phyloP scores from a whole-genome alignment of 2,329 filamentous ascomycete species.

The Teratosphaeriaceae sp. region DNA sequence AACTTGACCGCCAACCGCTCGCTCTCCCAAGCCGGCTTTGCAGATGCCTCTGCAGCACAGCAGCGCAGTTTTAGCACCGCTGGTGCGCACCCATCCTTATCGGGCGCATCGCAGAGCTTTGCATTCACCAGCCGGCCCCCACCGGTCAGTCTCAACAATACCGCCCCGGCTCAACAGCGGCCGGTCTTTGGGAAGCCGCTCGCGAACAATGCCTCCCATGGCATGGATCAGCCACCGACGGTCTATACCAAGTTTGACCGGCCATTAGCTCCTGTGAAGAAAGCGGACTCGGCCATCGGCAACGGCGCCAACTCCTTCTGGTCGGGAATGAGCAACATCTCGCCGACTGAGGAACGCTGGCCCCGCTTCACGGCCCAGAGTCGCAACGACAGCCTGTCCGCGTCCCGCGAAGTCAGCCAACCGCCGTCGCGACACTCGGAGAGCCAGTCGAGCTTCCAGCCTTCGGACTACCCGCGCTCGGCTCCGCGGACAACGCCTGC shows the following conservation, averaged over 20 bases:
- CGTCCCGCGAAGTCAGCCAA: slow-evolving; percentile 50
- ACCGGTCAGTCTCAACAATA: slow-evolving; percentile 11
- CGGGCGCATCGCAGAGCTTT: not conserved
- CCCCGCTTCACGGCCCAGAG: slow-evolving; percentile 37
- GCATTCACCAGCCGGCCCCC: not conserved
- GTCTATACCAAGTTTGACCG: slow-evolving; percentile 31
- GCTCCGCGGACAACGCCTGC: slow-evolving; percentile 16
- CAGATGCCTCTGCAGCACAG: slow-evolving; percentile 23
- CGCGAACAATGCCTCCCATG: slow-evolving; percentile 13
- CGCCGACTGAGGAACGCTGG: slow-evolving; percentile 37
- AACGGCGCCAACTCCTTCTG: slow-evolving; percentile 7
- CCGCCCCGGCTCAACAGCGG: slow-evolving; percentile 20
- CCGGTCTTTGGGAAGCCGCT: slow-evolving; percentile 18
- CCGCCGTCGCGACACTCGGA: slow-evolving; percentile 50
- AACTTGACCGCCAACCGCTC: slow-evolving; percentile 15
- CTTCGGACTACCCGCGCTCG: slow-evolving; percentile 13
- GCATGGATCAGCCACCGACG: slow-evolving; percentile 21
- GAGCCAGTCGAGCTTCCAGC: slow-evolving; percentile 25
- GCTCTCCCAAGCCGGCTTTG: slow-evolving; percentile 29
- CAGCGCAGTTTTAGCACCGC: slow-evolving; percentile 3
- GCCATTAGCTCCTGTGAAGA: slow-evolving; percentile 20
- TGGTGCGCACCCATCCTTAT: not conserved
- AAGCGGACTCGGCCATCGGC: slow-evolving; percentile 18
- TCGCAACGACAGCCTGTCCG: slow-evolving; percentile 38
- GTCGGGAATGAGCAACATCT: slow-evolving; percentile 23